Conservation (phyloP, 495 filamentous ascomycete genomes). For the Neurospora terricola region DNA sequence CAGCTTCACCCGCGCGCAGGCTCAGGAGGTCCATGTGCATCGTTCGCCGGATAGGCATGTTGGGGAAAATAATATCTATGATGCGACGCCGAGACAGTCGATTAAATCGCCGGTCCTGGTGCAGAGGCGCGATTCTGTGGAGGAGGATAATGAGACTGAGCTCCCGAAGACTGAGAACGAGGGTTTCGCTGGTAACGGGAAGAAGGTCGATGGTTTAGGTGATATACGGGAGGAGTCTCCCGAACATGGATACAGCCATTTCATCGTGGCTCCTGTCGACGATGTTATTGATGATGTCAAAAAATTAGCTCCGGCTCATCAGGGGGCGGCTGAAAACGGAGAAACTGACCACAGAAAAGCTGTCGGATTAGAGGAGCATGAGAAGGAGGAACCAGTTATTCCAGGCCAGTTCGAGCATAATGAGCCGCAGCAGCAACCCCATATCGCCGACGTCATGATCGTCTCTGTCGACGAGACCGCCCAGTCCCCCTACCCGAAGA, state of each 20-base stretch:
- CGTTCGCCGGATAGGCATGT: constrained; percentile 1
- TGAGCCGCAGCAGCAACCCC: neutral
- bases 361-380: neutral
- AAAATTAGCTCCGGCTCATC: neutral
- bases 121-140: neutral
- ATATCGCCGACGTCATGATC: constrained; percentile 4
- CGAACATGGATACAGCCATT: neutral
- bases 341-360: neutral
- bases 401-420: neutral
- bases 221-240: neutral
- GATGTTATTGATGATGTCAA: neutral
- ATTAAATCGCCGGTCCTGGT: neutral
- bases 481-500: neutral
- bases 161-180: neutral
- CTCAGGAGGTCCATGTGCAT: neutral
- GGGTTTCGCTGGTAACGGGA: neutral
- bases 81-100: constrained; percentile 31
- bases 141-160: neutral
- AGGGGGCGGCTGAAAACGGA: neutral
- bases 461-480: neutral
- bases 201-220: neutral
- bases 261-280: neutral
- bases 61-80: constrained; percentile 32
- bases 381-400: neutral
- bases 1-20: neutral